These are phyloP conservation scores for Pugionium dolabratum DNA, from an alignment of 345 rosid genomes.

Conservation along the genomic window DNA sequence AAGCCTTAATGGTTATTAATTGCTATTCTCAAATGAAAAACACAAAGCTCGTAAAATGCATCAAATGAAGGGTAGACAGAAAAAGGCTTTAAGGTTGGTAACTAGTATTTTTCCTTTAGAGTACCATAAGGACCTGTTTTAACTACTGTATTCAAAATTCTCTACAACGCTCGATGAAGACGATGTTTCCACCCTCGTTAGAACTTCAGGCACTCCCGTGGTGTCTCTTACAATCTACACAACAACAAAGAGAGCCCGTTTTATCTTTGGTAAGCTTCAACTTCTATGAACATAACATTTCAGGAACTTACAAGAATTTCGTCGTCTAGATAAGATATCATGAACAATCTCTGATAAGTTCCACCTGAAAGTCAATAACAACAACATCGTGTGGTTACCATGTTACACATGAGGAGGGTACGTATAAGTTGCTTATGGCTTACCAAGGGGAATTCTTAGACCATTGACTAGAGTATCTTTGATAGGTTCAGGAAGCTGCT, in stretches of 20 bases:
- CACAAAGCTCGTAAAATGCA: not conserved
- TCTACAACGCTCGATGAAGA: constrained; percentile 37
- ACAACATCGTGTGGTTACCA: not conserved
- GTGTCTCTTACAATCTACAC: constrained; percentile 72
- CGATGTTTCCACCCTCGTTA: constrained; percentile 69
- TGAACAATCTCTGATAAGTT: constrained; percentile 78
- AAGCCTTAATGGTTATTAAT: not conserved
- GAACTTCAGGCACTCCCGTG: constrained; percentile 82
- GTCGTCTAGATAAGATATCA: constrained; percentile 93
- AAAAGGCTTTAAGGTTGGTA: no score
- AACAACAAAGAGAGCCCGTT: no score
- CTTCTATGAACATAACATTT: not conserved
- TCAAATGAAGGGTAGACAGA: constrained; percentile 22
- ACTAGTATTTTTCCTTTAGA: no score
- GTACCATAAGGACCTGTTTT: no score
- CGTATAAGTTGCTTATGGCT: constrained; percentile 38
- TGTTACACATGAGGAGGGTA: not conserved
- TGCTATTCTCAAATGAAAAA: no score
- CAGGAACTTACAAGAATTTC: constrained; percentile 64
- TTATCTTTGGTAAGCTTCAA: not conserved
- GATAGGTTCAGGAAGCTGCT: constrained; percentile 80
- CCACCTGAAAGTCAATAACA: constrained; percentile 57
- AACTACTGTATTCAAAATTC: constrained; percentile 49
- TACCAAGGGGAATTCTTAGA: constrained; percentile 78
- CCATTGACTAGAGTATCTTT: constrained; percentile 69